Evolutionary conservation across 2,329 filamentous ascomycete species (phyloP), one percentile per base, ranked within the genome.

Genomic region (Madurella mycetomatis): DNA sequence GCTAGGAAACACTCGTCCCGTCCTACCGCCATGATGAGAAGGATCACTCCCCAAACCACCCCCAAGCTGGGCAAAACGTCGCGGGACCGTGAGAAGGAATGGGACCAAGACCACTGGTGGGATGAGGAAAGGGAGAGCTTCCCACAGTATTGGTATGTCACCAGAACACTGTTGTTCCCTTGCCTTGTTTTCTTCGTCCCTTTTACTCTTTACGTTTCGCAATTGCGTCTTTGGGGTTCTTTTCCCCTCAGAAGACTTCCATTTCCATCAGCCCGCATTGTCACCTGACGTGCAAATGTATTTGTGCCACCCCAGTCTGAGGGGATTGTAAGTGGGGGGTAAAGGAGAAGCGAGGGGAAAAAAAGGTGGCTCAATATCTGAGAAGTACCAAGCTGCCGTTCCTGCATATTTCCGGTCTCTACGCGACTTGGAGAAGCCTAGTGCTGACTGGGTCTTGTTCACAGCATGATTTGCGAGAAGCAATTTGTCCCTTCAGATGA

Each of bases 391-490:
- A 53, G 34, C 46, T 60, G 56, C 59, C 54, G 67, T 70, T 70
- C 66, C 67, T 70, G 68, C 66, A 67, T 67, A 59, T 54, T 30
- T 42, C 41, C 45, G 34, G 40, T 51, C 43, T 53, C 34, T 51
- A 31, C 45, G 44, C 47, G 49, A 41, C 51, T 46, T 32, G 47
- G 54, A 43, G 57, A 42, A 19, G 49, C 39, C 50, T 47, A 57
- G 62, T 55, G 64, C 69, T 70, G 58, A 69, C 64, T 52, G 61
- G 61, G 48, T 16, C 16, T 59, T 48, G 44, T 12, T 61, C 55
- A 41, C 63, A 86, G 83, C 69, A 85, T 85, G 82, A 80, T 77
- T 9, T 86, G 83, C 68, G 83, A 85, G 67, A 85, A 85, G 70
- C 82, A 85, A 69, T 85, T 85, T 66, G 69, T 83, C 19, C 76